phyloP scores from a whole-genome alignment of 805 yeast species.

The Cyberlindnera petersonii region DNA sequence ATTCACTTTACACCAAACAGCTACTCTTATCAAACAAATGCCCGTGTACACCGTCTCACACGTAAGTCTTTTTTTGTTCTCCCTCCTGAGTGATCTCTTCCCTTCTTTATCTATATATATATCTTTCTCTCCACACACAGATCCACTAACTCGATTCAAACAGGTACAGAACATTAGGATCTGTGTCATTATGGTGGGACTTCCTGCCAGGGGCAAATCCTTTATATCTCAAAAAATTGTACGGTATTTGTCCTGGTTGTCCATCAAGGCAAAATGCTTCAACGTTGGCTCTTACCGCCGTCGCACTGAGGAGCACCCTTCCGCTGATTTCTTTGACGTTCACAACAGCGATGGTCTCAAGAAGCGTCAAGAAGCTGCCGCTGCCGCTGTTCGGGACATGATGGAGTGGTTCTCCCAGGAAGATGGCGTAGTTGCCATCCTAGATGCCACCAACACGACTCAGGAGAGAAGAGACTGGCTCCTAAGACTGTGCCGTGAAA shows the following conservation, averaged over 20 bases:
- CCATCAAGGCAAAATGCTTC: slow-evolving; percentile 81
- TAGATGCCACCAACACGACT: slow-evolving; percentile 92
- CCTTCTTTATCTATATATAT: too few species aligned
- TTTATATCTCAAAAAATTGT: slow-evolving; percentile 93
- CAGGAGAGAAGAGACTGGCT: slow-evolving; percentile 63
- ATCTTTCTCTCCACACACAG: too few species aligned
- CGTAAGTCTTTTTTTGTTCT: too few species aligned
- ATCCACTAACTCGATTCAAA: slow-evolving; percentile 3
- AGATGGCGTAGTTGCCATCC: slow-evolving; percentile 83
- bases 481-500: slow-evolving; percentile 53
- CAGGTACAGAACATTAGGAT: slow-evolving; percentile 66
- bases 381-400: slow-evolving; percentile 72
- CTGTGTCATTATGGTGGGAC: slow-evolving; percentile 85
- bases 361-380: slow-evolving; percentile 65
- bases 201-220: slow-evolving; percentile 91
- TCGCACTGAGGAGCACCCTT: slow-evolving; percentile 52
- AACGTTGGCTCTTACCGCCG: slow-evolving; percentile 88
- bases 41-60: slow-evolving; percentile 38
- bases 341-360: slow-evolving; percentile 60
- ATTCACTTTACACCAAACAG: too few species aligned
- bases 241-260: slow-evolving; percentile 87
- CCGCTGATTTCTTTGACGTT: slow-evolving; percentile 76
- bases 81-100: neutral
- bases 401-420: slow-evolving; percentile 80
- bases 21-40: too few species aligned